Conservation (phyloP, 495 filamentous ascomycete species). For the Cudoniella acicularis region DNA sequence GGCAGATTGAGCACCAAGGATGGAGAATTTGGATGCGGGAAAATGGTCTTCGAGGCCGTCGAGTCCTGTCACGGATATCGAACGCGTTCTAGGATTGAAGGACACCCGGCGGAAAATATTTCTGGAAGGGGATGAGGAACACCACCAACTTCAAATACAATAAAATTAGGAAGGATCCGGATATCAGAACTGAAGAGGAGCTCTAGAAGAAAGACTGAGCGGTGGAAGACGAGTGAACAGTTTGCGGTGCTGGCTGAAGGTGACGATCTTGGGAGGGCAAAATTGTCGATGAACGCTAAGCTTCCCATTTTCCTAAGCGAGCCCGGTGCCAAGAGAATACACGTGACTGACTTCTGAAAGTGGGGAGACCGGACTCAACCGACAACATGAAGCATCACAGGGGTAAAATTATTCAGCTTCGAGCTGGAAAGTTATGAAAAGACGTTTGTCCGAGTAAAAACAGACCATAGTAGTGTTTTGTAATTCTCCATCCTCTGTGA, state of each 20-base stretch:
- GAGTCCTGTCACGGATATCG: slow-evolving; percentile 26
- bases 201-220: slow-evolving; percentile 14
- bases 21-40: not conserved
- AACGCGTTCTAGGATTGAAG: slow-evolving; percentile 18
- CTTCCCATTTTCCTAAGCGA: not conserved
- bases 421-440: too few species aligned
- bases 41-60: slow-evolving; percentile 5
- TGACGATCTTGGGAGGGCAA: not conserved
- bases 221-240: not conserved
- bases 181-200: slow-evolving; percentile 20
- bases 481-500: too few species aligned
- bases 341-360: too few species aligned
- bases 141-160: slow-evolving; percentile 17
- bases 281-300: not conserved
- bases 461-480: too few species aligned
- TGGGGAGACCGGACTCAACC: too few species aligned
- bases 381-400: too few species aligned
- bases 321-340: too few species aligned
- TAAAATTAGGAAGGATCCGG: slow-evolving; percentile 18
- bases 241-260: not conserved
- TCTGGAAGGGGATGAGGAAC: slow-evolving; percentile 7
- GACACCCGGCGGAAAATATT: slow-evolving; percentile 1
- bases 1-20: not conserved
- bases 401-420: too few species aligned
- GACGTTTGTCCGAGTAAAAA: too few species aligned